Evolutionary conservation across 2,329 filamentous ascomycete genomes (phyloP), one percentile per base, ranked within the genome.

Genomic region (Cladosporium austrohemisphaericum): DNA sequence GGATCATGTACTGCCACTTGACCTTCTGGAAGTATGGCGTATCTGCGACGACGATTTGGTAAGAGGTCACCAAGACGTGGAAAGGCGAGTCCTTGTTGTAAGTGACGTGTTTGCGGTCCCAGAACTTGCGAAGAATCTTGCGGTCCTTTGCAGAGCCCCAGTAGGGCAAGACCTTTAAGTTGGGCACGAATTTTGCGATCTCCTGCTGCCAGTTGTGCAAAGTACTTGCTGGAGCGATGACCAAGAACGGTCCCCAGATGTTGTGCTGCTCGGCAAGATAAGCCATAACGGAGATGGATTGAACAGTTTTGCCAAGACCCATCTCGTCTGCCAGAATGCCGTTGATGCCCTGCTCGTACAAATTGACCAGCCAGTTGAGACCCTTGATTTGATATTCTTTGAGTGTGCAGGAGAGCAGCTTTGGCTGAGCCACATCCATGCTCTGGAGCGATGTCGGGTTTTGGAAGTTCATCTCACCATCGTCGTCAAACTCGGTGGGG

Each of bases 201-300:
- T 98, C 93, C 68, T 98, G 93, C 69, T 98, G 91, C 93, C 93
- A 98, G 66, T 98, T 98, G 82, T 98, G 92, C 51, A 98, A 75
- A 1, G 93, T 98, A 1, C 91, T 96, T 1, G 93, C 90, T 0
- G 93, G 93, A 0, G 93, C 93, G 55, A 98, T 94, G 57, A 98
- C 93, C 41, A 98, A 72, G 75, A 96, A 97, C 0, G 93, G 93
- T 6, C 93, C 93, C 93, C 92, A 97, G 59, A 97, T 95, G 65
- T 95, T 91, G 75, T 98, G 90, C 61, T 91, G 86, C 73, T 98
- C 92, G 2, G 93, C 93, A 25, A 98, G 83, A 65, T 98, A 97
- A 1, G 91, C 91, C 93, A 98, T 97, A 66, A 98, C 92, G 0
- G 93, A 97, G 55, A 98, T 98, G 18, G 92, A 97, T 72, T 98